Percentiles rank a stretch among this genome's conserved stretches.
Evolutionary conservation across 768 basidiomycete species (phyloP).

Genomic region (Coprinellus aureogranulatus): DNA sequence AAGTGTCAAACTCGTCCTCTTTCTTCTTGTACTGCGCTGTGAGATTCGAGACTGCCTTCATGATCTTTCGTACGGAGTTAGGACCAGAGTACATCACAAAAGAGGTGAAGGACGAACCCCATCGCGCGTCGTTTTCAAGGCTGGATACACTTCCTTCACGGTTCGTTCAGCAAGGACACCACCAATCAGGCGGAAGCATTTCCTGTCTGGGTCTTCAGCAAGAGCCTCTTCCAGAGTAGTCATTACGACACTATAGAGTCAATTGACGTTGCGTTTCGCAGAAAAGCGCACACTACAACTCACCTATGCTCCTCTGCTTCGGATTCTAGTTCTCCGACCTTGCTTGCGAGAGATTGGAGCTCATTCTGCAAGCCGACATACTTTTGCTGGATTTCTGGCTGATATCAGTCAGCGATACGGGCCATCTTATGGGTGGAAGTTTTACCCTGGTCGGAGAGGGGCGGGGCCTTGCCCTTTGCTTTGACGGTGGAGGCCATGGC

Average conservation of each 20-base stretch:
- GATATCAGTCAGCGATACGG: constrained; percentile 38
- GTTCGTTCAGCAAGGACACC: constrained; percentile 95
- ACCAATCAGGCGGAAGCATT: constrained; percentile 95
- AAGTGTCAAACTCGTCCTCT: constrained; percentile 77
- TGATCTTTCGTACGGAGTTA: constrained; percentile 56
- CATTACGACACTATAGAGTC: constrained; percentile 69
- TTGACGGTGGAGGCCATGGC: constrained; percentile 54
- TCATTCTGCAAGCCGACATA: constrained; percentile 85
- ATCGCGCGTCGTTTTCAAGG: constrained; percentile 83
- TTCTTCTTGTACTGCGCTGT: constrained; percentile 86
- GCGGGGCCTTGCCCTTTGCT: constrained; percentile 55
- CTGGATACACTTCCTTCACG: constrained; percentile 90
- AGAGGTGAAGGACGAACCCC: constrained; percentile 48
- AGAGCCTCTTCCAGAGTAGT: constrained; percentile 81
- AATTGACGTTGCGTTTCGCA: constrained; percentile 1
- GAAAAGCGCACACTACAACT: constrained; percentile 24
- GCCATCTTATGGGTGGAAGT: constrained; percentile 12
- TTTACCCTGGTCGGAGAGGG: constrained; percentile 73
- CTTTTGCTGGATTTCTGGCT: constrained; percentile 81
- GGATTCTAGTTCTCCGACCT: constrained; percentile 94
- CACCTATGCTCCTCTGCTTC: constrained; percentile 95
- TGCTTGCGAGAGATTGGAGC: constrained; percentile 84
- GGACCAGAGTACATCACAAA: background rate
- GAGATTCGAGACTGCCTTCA: constrained; percentile 72
- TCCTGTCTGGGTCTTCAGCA: constrained; percentile 81